These are phyloP conservation scores for Jackrogersella multiformis DNA, from an alignment of 495 filamentous ascomycete genomes.

Conservation along the genomic window DNA sequence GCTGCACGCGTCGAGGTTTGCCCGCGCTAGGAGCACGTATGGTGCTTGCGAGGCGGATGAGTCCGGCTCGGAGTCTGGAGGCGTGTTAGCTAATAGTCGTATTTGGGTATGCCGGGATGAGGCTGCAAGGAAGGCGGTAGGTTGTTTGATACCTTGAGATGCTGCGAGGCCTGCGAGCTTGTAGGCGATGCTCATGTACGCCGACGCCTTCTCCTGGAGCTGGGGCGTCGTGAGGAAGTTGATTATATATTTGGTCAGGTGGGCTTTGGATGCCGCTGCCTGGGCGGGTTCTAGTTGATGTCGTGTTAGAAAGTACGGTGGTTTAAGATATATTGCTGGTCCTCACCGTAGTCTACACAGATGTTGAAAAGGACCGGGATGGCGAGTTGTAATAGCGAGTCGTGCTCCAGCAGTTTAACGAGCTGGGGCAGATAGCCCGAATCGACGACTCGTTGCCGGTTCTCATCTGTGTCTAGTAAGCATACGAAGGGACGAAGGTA, in stretches of 20 bases:
- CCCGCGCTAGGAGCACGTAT: conserved; percentile 46
- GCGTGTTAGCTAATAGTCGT: conserved; percentile 19
- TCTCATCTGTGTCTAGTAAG: conserved; percentile 66
- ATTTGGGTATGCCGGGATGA: no score
- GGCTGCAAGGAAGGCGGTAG: no score
- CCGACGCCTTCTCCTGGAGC: conserved; percentile 36
- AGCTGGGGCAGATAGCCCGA: conserved; percentile 65
- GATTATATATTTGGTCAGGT: conserved; percentile 52
- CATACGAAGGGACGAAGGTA: neutral
- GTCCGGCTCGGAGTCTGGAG: conserved; percentile 48
- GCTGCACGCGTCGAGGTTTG: conserved; percentile 19
- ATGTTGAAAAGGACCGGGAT: conserved; percentile 78
- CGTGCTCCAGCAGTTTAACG: conserved; percentile 61
- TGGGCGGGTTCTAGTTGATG: conserved; percentile 60
- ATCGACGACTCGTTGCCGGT: conserved; percentile 71
- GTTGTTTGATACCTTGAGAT: conserved; percentile 51
- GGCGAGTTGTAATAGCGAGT: conserved; percentile 62
- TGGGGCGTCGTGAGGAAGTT: conserved; percentile 49
- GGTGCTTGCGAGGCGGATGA: conserved; percentile 49
- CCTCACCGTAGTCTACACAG: conserved; percentile 75
- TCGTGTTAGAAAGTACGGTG: conserved; percentile 33
- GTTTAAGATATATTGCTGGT: no score
- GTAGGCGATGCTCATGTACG: conserved; percentile 53
- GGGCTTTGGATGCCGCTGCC: conserved; percentile 56
- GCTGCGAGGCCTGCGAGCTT: conserved; percentile 61